Base-by-base conservation (phyloP, 1,139 yeast species). In the Nakaseomyces delphensis region DNA sequence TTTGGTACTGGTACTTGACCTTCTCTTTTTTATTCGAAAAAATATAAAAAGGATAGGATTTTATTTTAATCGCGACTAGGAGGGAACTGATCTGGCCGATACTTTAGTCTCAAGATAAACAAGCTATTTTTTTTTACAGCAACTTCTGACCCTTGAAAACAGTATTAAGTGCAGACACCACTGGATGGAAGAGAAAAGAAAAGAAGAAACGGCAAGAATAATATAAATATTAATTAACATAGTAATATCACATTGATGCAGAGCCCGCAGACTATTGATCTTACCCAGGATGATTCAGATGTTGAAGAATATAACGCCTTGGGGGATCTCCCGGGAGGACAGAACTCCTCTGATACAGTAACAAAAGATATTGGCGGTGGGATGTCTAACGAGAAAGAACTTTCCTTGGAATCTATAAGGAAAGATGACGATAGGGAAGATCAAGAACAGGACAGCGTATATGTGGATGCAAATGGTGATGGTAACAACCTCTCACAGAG, bases 251-350 rank as follows among this genome's bases (percentile, higher is more conserved):
- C n/a, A n/a, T n/a, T 16, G 16, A 45, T 40, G 46, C 41, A 38
- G 18, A 35, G 41, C 16, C 39, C 45, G 8, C 48, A 49, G 30
- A 49, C 54, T 14, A 53, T 53, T 21, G 56, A 53, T 40, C 43
- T 53, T 21, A 53, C 55, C 3, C 41, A 41, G 28, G 53, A 50
- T 8, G 52, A 48, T 35, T 48, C 52, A 25, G 52, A 49, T 16
- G 37, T 15, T 7, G 46, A 41, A 20, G 42, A 38, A 15, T 33
- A 33, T 33, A 15, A 33, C 11, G 27, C 37, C 18, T 27, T 33
- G 13, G 27, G 27, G 2, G 37, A 33, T 6, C 37, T 33, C 4
- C 27, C 37, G 7, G 35, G 35, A 19, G 11, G 35, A 5, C 15
- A 16, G 4, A 31, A 31, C 19, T 29, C 32, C 7, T 19, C 32